Percentiles rank a stretch among this genome's conserved stretches.
Conservation (phyloP, 2,329 filamentous ascomycete species). For the Claviceps cyperi region DNA sequence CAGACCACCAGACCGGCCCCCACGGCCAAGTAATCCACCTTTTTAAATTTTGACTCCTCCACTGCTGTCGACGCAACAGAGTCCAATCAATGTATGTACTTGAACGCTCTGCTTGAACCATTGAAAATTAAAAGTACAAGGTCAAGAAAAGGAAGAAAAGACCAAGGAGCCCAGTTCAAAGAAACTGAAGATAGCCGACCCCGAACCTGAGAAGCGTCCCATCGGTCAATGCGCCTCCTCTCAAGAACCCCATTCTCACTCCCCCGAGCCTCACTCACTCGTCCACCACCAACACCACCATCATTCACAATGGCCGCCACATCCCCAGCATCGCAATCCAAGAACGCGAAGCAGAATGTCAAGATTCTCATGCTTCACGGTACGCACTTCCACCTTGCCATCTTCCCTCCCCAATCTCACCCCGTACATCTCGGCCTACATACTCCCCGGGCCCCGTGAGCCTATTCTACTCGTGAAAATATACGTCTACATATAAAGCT, state of each 20-base stretch:
- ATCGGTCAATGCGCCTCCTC: not conserved
- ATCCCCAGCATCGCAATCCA: not conserved
- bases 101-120: too few species aligned
- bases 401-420: too few species aligned
- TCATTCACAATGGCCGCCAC: constrained; percentile 1
- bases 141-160: not conserved
- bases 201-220: not conserved
- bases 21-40: too few species aligned
- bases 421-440: too few species aligned
- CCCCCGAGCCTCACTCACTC: not conserved
- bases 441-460: too few species aligned
- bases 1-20: too few species aligned
- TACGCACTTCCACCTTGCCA: constrained; percentile 16
- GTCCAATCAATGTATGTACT: too few species aligned
- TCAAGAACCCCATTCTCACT: not conserved
- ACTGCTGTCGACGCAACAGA: too few species aligned
- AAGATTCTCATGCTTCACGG: constrained; percentile 71
- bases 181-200: not conserved
- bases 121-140: not conserved
- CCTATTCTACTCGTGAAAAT: too few species aligned
- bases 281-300: not conserved
- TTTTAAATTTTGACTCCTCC: too few species aligned
- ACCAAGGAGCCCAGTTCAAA: not conserved
- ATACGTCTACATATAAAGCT: too few species aligned
- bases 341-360: constrained; percentile 31